Evolutionary conservation across 805 yeast species (phyloP).

Genomic region (Monosporozyma aerobia): DNA sequence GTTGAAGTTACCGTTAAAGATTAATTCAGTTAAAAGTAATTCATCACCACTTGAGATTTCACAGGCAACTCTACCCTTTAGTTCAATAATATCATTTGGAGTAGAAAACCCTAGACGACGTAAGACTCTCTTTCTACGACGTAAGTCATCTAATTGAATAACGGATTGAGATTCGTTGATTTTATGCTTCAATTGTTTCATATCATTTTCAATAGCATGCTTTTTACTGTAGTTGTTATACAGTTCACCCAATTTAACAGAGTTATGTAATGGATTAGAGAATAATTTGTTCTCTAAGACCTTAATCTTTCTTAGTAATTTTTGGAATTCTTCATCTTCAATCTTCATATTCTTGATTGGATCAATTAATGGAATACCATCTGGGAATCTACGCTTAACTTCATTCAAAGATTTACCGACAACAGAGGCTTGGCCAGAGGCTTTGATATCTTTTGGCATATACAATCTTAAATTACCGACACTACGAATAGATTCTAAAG

Average conservation of each 20-base stretch:
- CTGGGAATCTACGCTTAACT: conserved; percentile 74
- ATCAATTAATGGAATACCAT: conserved; percentile 84
- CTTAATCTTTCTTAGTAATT: conserved; percentile 65
- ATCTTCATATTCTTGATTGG: conserved; percentile 92
- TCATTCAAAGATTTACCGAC: conserved; percentile 67
- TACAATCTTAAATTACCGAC: conserved; percentile 75
- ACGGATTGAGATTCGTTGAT: conserved; percentile 82
- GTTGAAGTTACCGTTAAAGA: conserved; percentile 91
- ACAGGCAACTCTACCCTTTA: conserved; percentile 96
- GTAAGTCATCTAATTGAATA: conserved; percentile 87
- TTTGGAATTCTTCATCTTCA: conserved; percentile 66
- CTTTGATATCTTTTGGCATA: conserved; percentile 67
- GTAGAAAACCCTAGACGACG: conserved; percentile 88
- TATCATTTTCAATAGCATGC: conserved; percentile 48
- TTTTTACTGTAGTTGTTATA: conserved; percentile 60
- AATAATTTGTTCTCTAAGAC: conserved; percentile 68
- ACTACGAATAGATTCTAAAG: conserved; percentile 62
- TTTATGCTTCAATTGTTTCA: conserved; percentile 51
- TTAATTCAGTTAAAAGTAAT: conserved; percentile 75
- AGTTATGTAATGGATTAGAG: conserved; percentile 57
- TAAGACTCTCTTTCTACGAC: conserved; percentile 84
- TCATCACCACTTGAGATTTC: conserved; percentile 89
- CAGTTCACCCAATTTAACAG: conserved; percentile 50
- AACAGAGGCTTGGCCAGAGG: conserved; percentile 50
- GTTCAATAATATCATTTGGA: conserved; percentile 79